Base-by-base conservation (phyloP, 495 filamentous ascomycete genomes). In the Aspergillus bertholletiae region DNA sequence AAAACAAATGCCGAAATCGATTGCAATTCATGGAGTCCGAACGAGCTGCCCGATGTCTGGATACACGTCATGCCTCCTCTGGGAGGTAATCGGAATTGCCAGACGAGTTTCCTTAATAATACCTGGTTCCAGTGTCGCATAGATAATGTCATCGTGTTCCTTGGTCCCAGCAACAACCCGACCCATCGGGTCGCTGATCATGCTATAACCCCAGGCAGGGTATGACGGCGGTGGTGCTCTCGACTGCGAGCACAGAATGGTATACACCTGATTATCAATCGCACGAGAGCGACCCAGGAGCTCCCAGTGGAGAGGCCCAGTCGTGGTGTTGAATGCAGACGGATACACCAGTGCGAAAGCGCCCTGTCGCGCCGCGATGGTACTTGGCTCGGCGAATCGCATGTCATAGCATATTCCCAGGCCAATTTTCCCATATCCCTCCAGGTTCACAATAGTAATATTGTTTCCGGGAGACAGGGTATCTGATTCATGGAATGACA, bases 381-480 rank as follows among this genome's bases (percentile, higher is more conserved):
- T 96, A 4, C 89, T 92, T 7, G 96, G 78, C 71, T 98, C 94
- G 1, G 94, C 92, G 76, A 98, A 98, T 7, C 94, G 89, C 41
- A 97, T 81, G 67, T 98, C 94, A 72, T 98, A 98, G 79, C 94
- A 98, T 63, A 98, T 97, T 12, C 87, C 92, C 1, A 98, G 71
- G 0, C 83, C 90, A 45, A 98, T 80, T 54, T 80, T 83, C 32
- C 94, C 94, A 64, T 94, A 96, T 49, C 88, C 89, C 4, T 89
- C 88, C 5, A 96, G 72, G 46, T 95, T 87, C 20, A 97, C 74
- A 0, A 97, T 66, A 0, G 93, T 95, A 35, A 96, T 59, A 57
- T 86, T 82, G 69, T 90, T 84, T 0, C 94, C 94, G 0, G 94
- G 88, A 1, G 79, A 85, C 18, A 99, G 79, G 7, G 96, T 89